Base-by-base conservation (phyloP, 495 filamentous ascomycete genomes). In the Hypoxylon fuscum region DNA sequence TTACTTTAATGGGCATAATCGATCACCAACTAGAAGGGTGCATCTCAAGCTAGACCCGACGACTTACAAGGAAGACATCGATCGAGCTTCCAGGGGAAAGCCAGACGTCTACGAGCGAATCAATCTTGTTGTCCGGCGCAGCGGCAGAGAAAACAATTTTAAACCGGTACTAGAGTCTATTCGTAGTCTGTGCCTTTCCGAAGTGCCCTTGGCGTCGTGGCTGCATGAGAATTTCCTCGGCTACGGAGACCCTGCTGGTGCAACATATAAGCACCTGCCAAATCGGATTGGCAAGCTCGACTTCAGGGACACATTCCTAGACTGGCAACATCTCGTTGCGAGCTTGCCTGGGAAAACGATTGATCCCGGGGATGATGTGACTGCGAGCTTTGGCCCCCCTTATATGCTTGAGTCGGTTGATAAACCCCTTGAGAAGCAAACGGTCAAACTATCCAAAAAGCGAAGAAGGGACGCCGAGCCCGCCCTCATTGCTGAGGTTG, bases 211-310 rank as follows among this genome's bases (percentile, higher is more conserved):
- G 35, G 92, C 96, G 2, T 83, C 88, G 10, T 99, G 95, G 95
- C 78, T 99, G 25, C 91, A 96, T 67, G 95, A 98, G 51, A 93
- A 97, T 5, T 98, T 99, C 77, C 82, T 99, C 12, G 95, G 95
- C 5, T 97, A 94, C 77, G 95, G 96, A 20, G 92, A 98, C 74
- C 94, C 95, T 31, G 84, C 91, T 18, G 85, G 89, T 43, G 95
- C 95, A 14, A 88, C 89, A 17, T 97, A 96, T 71, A 90, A 89
- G 20, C 86, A 91, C 43, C 80, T 98, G 9, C 75, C 92, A 1
- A 96, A 93, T 72, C 83, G 85, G 40, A 81, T 96, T 35, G 81
- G 83, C 59, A 87, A 84, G 35, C 76, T 98, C 53, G 93, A 99
- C 69, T 98, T 90, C 71, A 86, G 90, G 38, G 95, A 99, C 68